Conservation (phyloP, 495 filamentous ascomycete genomes). For the Hypoxylon fuscum region DNA sequence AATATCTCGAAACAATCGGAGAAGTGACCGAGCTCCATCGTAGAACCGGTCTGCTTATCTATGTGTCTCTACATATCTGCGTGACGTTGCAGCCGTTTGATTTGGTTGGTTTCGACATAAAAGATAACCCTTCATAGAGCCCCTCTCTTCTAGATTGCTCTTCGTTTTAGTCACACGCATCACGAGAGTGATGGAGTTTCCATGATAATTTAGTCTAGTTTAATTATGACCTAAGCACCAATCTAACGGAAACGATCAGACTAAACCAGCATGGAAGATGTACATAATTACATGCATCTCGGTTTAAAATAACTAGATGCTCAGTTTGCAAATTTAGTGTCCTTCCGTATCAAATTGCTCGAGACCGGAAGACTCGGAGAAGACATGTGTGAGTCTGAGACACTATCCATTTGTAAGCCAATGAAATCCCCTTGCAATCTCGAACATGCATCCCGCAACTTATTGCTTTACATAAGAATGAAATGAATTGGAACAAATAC, state of each 20-base stretch:
- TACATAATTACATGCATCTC: neutral
- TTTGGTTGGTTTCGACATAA: neutral
- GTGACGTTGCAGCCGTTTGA: conserved; percentile 14
- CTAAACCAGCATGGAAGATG: too few relatives aligned
- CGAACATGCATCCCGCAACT: conserved; percentile 9
- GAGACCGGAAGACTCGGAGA: conserved; percentile 31
- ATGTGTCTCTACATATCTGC: neutral
- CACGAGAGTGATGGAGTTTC: too few relatives aligned
- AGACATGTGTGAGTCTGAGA: conserved; percentile 24
- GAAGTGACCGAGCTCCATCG: conserved; percentile 2
- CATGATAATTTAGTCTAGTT: neutral
- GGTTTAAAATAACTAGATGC: neutral
- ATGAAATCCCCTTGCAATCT: conserved; percentile 5
- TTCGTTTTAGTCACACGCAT: too few relatives aligned
- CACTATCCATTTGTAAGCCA: conserved; percentile 10
- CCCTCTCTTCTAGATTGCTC: too few relatives aligned
- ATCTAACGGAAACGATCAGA: too few relatives aligned
- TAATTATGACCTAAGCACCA: too few relatives aligned
- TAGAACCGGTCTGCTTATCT: conserved; percentile 17
- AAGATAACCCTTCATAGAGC: neutral
- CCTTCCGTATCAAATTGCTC: too few relatives aligned
- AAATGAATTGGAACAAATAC: conserved; percentile 1
- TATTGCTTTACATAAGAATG: neutral
- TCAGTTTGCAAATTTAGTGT: too few relatives aligned
- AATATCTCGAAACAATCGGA: conserved; percentile 27